Percentiles rank a stretch among this genome's conserved stretches.
Conservation (phyloP, 768 basidiomycete genomes). For the Pleurotus ostreatus region DNA sequence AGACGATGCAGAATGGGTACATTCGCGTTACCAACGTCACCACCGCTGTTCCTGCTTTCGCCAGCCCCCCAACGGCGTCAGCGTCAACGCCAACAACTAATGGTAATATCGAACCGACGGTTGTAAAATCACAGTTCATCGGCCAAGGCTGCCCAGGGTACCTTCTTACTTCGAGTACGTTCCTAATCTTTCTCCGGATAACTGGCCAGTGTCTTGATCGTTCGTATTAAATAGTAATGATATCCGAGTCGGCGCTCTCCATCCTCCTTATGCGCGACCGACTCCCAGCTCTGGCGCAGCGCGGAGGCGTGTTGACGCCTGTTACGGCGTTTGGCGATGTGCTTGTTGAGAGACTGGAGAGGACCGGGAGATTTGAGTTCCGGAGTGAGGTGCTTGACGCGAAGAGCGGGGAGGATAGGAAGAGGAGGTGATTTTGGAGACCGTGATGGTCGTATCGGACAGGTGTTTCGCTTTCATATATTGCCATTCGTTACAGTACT, state of each 20-base stretch:
- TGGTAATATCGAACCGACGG: conserved; percentile 19
- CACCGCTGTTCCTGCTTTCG: conserved; percentile 39
- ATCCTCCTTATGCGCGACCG: conserved; percentile 52
- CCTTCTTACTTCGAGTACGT: conserved; percentile 48
- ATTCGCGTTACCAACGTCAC: conserved; percentile 70
- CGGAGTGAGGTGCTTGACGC: conserved; percentile 36
- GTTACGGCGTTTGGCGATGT: conserved; percentile 79
- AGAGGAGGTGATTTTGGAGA: no score
- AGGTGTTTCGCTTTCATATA: no score
- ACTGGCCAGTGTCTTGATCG: background rate
- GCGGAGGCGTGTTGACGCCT: conserved; percentile 83
- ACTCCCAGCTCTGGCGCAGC: conserved; percentile 52
- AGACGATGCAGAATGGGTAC: conserved; percentile 59
- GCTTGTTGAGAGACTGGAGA: conserved; percentile 62
- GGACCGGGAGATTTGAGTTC: conserved; percentile 53
- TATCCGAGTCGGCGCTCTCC: conserved; percentile 75
- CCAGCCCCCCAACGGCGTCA: no score
- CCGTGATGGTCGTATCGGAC: no score
- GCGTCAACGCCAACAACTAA: no score
- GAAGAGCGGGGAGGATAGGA: no score
- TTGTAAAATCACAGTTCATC: conserved; percentile 58
- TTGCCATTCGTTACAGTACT: no score
- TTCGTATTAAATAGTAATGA: conserved; percentile 47
- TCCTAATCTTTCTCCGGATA: background rate
- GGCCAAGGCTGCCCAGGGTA: conserved; percentile 81